phyloP scores from a whole-genome alignment of 768 basidiomycete genomes.

The Hirschioporus abietinus region DNA sequence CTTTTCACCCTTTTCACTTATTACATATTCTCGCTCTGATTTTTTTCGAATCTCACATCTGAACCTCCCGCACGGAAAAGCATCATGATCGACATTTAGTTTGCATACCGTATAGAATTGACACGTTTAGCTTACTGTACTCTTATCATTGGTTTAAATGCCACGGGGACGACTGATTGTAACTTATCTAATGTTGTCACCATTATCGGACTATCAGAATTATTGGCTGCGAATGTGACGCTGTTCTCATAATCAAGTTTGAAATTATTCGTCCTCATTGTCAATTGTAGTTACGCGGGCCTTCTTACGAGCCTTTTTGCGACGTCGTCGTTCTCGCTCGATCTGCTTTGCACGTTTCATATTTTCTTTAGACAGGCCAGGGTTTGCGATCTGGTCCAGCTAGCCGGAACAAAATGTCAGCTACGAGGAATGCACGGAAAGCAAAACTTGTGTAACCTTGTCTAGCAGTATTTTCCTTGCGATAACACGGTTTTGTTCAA shows the following conservation, averaged over 20 bases:
- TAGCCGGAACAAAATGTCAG: slow-evolving; percentile 22
- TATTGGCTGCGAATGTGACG: too few species aligned
- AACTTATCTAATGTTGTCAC: neutral
- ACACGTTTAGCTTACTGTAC: neutral
- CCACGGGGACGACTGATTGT: neutral
- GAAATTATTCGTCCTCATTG: neutral
- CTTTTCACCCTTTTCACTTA: too few species aligned
- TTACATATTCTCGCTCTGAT: neutral
- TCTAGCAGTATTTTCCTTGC: slow-evolving; percentile 71
- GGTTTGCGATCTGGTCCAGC: slow-evolving; percentile 70
- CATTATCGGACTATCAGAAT: neutral
- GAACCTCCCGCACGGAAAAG: neutral
- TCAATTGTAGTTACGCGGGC: slow-evolving; percentile 7
- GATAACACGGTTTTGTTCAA: slow-evolving; percentile 70
- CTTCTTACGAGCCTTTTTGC: slow-evolving; percentile 78
- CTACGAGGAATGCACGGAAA: slow-evolving; percentile 18
- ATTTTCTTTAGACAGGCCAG: slow-evolving; percentile 69
- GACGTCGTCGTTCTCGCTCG: slow-evolving; percentile 67
- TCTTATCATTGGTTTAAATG: neutral
- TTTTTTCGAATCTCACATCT: neutral
- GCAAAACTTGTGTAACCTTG: slow-evolving; percentile 42
- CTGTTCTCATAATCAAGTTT: neutral
- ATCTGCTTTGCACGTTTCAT: slow-evolving; percentile 65
- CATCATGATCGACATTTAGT: neutral
- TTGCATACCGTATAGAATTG: too few species aligned